Base-by-base conservation (phyloP, 2,329 filamentous ascomycete species). In the Hypoxylon sp. region DNA sequence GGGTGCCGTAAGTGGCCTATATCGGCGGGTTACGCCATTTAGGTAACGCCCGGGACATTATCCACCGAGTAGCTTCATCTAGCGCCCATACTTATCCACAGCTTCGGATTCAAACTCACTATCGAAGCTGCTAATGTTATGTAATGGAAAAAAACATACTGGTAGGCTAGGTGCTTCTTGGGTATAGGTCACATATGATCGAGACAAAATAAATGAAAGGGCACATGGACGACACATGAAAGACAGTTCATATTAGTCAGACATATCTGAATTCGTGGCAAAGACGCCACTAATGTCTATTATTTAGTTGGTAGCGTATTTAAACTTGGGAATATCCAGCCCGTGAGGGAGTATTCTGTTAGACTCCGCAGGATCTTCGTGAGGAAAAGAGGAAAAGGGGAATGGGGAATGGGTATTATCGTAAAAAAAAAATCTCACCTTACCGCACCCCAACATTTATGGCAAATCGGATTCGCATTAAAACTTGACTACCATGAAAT, bases 1-100 rank as follows among this genome's bases (percentile, higher is more conserved):
- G 65, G 65, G 65, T 65, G 43, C 52, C 27, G 50, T 45, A 16
- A 27, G 39, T 14, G 46, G 48, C 65, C 62, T 68, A 65, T 59
- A 62, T 68, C 58, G 56, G 53, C 47, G 25, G 23, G 12, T 60
- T 34, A 46, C 47, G 27, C 48, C 59, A 34, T n/a, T n/a, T n/a
- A n/a, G n/a, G n/a, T 45, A 30, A 43, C 37, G 30, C 29, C 61
- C 65, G 65, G 65, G 51, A n/a, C 29, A 68, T 63, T 68, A 4
- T 39, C 5, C 29, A 57, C 65, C 65, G 65, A 68, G 58, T 62
- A 68, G 46, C 45, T 63, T 39, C 30, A 21, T 34, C 41, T 30
- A 48, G 46, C 37, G 58, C 39, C 16, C 61, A 23, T 43, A 12
- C 27, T 23, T 65, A 63, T 51, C 41, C 48, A 23, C 41, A 64